Base-by-base conservation (phyloP, 495 filamentous ascomycete genomes). In the Penicillium pulvis region DNA sequence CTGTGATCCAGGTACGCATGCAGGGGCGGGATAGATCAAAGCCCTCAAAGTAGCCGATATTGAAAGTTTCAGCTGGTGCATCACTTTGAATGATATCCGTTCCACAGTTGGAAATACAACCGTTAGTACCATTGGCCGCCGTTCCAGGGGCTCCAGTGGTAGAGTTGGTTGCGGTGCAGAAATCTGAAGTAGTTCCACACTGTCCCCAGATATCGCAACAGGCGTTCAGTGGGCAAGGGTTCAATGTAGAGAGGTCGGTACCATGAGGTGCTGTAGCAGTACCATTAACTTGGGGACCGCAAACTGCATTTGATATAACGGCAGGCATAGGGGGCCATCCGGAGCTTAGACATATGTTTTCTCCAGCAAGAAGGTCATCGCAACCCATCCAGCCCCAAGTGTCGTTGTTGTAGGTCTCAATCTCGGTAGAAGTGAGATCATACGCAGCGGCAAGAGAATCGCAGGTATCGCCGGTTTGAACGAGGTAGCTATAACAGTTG, bases 61-160 rank as follows among this genome's bases (percentile, higher is more conserved):
- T 33, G 4, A 26, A 12, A 24, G 26, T 51, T 3, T 9, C 28
- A 11, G 36, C 9, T 8, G 63, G 51, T 30, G 43, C 41, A 4
- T 12, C n/a, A 12, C 0, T 7, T 17, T 65, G 71, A 10, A 67
- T 64, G 23, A 80, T 72, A n/a, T 73, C 55, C 0, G 59, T 75
- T 3, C 76, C 78, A 55, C 79, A 81, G 64, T 76, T 75, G 35
- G 66, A 75, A 42, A 79, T 74, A 59, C 79, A 82, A 2, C 74
- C 75, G 59, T 74, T 68, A 0, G 59, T 71, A 24, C 57, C 67
- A 0, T 58, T 59, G 10, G 45, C 39, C 7, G 74, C 54, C 0
- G 74, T 77, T 10, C 78, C 79, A 0, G 78, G 77, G 10, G 65
- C 57, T 50, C 71, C 58, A 16, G 65, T n/a, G n/a, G n/a, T n/a